Evolutionary conservation across 441 rosid genomes (phyloP), one percentile per base, ranked within the genome.

Genomic region (Brassica hybrid): DNA sequence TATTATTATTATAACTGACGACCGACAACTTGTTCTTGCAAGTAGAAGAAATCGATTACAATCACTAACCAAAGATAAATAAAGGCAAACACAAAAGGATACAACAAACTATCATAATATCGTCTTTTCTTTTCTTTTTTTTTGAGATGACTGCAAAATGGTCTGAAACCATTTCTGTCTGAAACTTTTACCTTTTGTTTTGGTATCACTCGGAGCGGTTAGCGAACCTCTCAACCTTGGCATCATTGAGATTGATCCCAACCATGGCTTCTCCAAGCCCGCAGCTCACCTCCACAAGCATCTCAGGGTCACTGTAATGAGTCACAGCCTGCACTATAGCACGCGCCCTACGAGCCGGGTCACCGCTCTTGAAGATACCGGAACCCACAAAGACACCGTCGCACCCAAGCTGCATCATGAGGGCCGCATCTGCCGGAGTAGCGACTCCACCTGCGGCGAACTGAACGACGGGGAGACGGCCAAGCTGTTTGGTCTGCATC

Each of bases 361-460:
- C 96, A 1, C 98, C 98, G 7, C 99, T 95, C 84, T 95, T 93
- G 78, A 95, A 95, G 64, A 95, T 94, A 0, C 99, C 98, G 0
- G 96, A 91, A 1, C 99, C 98, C 0, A 95, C 98, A 61, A 95
- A 95, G 25, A 93, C 97, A 3, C 97, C 98, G 36, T 93, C 99
- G 12, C 97, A 93, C 0, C 99, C 98, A 52, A 95, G 81, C 84
- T 95, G 97, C 99, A 95, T 95, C 98, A 93, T 95, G 61, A 95
- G 81, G 16, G 99, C 99, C 0, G 99, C 99, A 41, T 95, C 99
- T 0, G 98, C 98, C 1, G 98, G 99, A 1, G 97, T 95, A 7
- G 98, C 99, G 19, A 93, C 98, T 2, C 99, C 98, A 9, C 99
- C 98, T 0, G 99, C 98, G 1, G 98, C 99, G 45, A 95, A 95